These are phyloP conservation scores for Psilocybe subaeruginosa DNA, from an alignment of 768 basidiomycete genomes.

Conservation along the genomic window DNA sequence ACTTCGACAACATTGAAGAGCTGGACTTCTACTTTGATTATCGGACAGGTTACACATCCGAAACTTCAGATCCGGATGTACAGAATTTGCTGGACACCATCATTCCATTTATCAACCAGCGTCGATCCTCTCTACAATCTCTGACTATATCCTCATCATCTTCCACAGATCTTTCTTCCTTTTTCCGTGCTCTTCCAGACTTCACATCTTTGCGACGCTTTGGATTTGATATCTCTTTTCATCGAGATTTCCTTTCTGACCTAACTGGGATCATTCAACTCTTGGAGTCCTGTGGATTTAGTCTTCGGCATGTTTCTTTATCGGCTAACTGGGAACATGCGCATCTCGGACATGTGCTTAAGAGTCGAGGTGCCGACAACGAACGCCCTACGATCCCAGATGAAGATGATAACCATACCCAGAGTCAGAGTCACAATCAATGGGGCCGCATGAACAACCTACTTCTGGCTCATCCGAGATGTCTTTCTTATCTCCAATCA, in stretches of 20 bases:
- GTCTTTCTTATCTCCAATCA: constrained; percentile 21
- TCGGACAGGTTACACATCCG: background rate
- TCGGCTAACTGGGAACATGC: constrained; percentile 16
- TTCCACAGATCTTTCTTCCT: constrained; percentile 31
- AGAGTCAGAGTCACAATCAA: background rate
- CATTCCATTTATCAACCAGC: constrained; percentile 34
- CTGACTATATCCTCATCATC: constrained; percentile 38
- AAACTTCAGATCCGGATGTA: constrained; percentile 4
- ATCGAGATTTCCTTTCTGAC: constrained; percentile 24
- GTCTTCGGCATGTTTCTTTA: constrained; percentile 27
- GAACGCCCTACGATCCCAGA: background rate
- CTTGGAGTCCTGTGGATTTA: constrained; percentile 20
- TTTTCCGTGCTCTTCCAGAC: constrained; percentile 31
- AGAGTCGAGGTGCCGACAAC: background rate
- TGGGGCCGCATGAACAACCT: constrained; percentile 17
- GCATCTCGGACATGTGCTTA: background rate
- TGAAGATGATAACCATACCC: background rate
- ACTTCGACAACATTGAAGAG: constrained; percentile 34
- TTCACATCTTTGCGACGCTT: constrained; percentile 30
- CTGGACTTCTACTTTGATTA: constrained; percentile 39
- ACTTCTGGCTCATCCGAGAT: constrained; percentile 10
- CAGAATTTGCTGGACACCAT: constrained; percentile 26
- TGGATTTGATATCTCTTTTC: constrained; percentile 23
- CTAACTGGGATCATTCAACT: constrained; percentile 24
- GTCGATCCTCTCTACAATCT: constrained; percentile 26